Conservation (phyloP, 2,329 filamentous ascomycete species). For the Harringtonia lauricola region DNA sequence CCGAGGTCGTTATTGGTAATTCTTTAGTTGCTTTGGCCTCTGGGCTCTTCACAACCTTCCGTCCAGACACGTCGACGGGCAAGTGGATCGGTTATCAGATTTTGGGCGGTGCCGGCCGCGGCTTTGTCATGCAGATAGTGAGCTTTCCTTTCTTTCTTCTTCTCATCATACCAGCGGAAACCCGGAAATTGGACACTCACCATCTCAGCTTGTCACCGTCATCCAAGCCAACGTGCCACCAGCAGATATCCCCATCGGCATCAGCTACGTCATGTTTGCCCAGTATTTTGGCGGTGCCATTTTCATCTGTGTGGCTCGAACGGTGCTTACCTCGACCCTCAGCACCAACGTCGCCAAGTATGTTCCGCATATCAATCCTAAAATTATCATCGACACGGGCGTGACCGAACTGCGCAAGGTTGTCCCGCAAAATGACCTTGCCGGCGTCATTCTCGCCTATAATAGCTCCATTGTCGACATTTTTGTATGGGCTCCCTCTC, state of each 20-base stretch:
- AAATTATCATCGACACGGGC: conserved; percentile 39
- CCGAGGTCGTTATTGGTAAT: conserved; percentile 27
- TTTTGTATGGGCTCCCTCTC: not conserved
- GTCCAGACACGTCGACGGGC: conserved; percentile 30
- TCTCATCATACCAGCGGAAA: conserved; percentile 26
- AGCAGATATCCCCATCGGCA: conserved; percentile 37
- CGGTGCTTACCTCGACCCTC: conserved; percentile 56
- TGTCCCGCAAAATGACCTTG: not conserved
- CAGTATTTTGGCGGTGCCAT: conserved; percentile 56
- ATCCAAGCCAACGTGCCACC: conserved; percentile 40
- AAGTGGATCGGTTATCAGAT: conserved; percentile 50
- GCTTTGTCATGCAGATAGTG: conserved; percentile 9
- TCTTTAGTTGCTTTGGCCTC: conserved; percentile 30
- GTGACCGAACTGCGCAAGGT: conserved; percentile 14
- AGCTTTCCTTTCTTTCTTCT: not conserved
- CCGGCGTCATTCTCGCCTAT: conserved; percentile 4
- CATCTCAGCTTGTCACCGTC: conserved; percentile 35
- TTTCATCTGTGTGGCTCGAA: conserved; percentile 53
- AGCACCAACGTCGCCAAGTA: conserved; percentile 35
- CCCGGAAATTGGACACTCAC: no score
- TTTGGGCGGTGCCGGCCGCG: conserved; percentile 25
- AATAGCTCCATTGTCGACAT: conserved; percentile 5
- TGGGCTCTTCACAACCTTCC: conserved; percentile 44
- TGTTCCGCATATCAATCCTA: conserved; percentile 33
- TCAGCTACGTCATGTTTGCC: conserved; percentile 46